Base-by-base conservation (phyloP, 2,329 filamentous ascomycete genomes). In the Aspergillus nomiae region DNA sequence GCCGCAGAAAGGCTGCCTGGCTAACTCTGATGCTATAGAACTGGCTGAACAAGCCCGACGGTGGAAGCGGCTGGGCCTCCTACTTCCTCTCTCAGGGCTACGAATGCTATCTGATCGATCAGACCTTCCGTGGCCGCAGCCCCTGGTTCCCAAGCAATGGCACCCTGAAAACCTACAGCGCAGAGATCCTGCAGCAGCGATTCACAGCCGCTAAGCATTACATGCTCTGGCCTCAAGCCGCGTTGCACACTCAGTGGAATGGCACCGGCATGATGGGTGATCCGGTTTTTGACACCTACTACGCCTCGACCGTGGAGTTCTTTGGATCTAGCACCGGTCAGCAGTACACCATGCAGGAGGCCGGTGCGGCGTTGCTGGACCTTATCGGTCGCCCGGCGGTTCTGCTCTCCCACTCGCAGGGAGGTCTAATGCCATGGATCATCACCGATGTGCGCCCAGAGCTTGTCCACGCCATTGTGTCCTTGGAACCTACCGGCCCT, bases 401-500 rank as follows among this genome's bases (percentile, higher is more conserved):
- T 53, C 46, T 75, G 5, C 51, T 88, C 12, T 81, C 81, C 0
- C 83, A 88, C 64, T 84, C 82, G 0, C 79, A 85, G 82, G 83
- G 66, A 4, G 80, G 81, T 0, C 46, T 76, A 76, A 12, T 79
- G 80, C 63, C 80, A 76, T 10, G 80, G 75, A 83, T 10, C 76
- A 83, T 10, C 82, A 55, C 81, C 2, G 86, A 89, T 66, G 71
- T 74, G 2, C 71, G 79, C 4, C 85, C 86, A 0, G 66, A 80
- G 0, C 73, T 83, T 0, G 81, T 87, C 2, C 79, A 79, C 24
- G 81, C 75, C 0, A 79, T 87, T 24, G 72, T 88, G 1, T 77
- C 81, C 0, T 64, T 88, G 14, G 86, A 88, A 67, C 85, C 85
- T 0, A 71, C 76, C 6, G 85, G 85, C 0, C 85, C 85, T 1